Base-by-base conservation (phyloP, 495 filamentous ascomycete genomes). In the Penicillium egyptiacum region DNA sequence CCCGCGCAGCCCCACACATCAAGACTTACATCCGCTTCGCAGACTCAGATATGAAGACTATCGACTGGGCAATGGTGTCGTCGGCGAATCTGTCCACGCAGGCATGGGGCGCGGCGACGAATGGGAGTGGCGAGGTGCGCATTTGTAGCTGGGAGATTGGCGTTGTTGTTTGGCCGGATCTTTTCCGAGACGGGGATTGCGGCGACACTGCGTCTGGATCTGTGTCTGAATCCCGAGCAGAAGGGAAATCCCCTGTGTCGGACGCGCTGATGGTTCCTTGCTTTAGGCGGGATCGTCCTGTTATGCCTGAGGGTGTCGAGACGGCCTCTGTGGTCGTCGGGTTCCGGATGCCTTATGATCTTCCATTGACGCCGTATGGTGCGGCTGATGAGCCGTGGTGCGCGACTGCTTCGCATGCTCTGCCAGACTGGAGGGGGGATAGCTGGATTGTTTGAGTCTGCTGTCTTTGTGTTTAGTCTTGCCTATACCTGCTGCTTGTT, bases 71-170 rank as follows among this genome's bases (percentile, higher is more conserved):
- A 19, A 80, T 96, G 61, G 65, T 94, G 7, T 92, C 90, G 1
- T 91, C 88, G 9, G 91, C 92, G 14, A 96, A 96, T 62, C 71
- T 96, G 4, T 93, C 89, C 0, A 95, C 85, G 53, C 92, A 96
- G 66, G 92, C 92, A 0, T 96, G 92, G 92, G 92, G 92, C n/a
- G 81, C 84, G 16, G 75, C 74, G 16, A 46, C 69, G 7, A 82
- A 81, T 52, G 60, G 70, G 7, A 65, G 70, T 11, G 82, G 82
- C 3, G 81, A 89, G 63, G 78, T 90, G 10, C 79, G 84, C 16
- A 82, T 96, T 20, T 86, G 84, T 58, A 94, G 89, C 37, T 97
- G 88, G 73, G 92, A 97, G 69, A 81, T 91, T 42, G 92, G 92
- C 0, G 90, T 97, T 5, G 63, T 96, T 31, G 83, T 96, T 1